Base-by-base conservation (phyloP, 371 early-diverging fungal genomes). In the Mortierella sp. region DNA sequence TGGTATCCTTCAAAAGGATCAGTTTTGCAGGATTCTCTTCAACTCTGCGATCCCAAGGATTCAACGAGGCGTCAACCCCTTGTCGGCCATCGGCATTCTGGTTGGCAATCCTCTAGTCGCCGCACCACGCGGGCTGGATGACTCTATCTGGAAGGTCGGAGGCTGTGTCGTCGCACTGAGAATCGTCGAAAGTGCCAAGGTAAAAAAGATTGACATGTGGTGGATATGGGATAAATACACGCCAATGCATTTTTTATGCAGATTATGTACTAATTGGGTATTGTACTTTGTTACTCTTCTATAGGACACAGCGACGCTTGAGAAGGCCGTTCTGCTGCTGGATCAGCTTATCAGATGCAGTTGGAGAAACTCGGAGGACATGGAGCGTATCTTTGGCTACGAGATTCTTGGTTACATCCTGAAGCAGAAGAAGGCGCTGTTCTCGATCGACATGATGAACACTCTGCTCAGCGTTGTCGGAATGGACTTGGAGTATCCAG, bases 311-410 rank as follows among this genome's bases (percentile, higher is more conserved):
- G 89, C 85, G 19, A 80, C 88, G 14, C 73, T 95, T n/a, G 88
- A 88, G 58, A 91, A 92, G 76, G 87, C 92, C 0, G 86, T 90
- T n/a, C 80, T 88, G 19, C 83, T 93, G 45, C 70, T 94, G 8
- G 91, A 92, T 52, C 91, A 93, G 61, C 80, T 89, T 22, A 89
- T 95, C 64, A 87, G 90, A 14, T 91, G 90, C 74, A 92, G 90
- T 40, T 94, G 94, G 93, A 74, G 94, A 24, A 92, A 93, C 72
- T 89, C 91, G 0, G 93, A 92, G 71, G 94, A 94, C 64, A 94
- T 94, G 93, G 93, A 93, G 68, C 86, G 91, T 26, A 87, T 87
- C 34, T 91, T 92, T 79, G 92, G 93, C 2, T 95, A 94, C 65
- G 94, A 94, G 73, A 90, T 93, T 29, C 81, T 94, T n/a, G 92